Evolutionary conservation across 768 basidiomycete species (phyloP), one percentile per base, ranked within the genome.

Genomic region (Rhizopogon vulgaris): DNA sequence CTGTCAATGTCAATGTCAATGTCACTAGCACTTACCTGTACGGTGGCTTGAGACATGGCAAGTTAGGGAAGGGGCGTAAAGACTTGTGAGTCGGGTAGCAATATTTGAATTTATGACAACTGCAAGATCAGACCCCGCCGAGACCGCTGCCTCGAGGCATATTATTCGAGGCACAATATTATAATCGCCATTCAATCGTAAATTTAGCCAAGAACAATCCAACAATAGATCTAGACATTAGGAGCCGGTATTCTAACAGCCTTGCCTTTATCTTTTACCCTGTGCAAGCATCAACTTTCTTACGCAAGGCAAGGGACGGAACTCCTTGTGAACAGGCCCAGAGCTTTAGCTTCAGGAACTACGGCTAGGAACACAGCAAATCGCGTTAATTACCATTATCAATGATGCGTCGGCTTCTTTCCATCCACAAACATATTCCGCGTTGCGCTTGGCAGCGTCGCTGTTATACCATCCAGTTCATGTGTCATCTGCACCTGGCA

Each of bases 341-440:
- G 22, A 1, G 22, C 22, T 22, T 22, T 22, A 1, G 22, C 22
- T 22, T 22, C 22, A 22, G 22, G 22, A 45, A 27, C 27, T 45
- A 45, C 28, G n/a, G 7, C 1, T n/a, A 28, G 2, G 28, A 7
- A 30, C 28, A 30, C 28, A 30, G 28, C 28, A 30, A 30, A 30
- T 30, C 28, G 28, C 28, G 2, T 10, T 10, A 30, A 10, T 10
- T 30, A n/a, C 8, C 12, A 45, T 17, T 45, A 34, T 41, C 28
- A 79, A 56, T 79, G 77, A 50, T 74, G 79, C 12, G 75, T 69
- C 5, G 79, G 60, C 57, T 82, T 81, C 58, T 80, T 77, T 28
- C 80, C 94, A 66, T 96, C 94, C 24, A 95, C 91, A 66, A 93
- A 94, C 92, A 99, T 92, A 72, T 97, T 98, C 65, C 95, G 73